Percentiles rank a stretch among this genome's conserved stretches.
Conservation (phyloP, 768 basidiomycete genomes). For the Symmetrospora coprosmae region DNA sequence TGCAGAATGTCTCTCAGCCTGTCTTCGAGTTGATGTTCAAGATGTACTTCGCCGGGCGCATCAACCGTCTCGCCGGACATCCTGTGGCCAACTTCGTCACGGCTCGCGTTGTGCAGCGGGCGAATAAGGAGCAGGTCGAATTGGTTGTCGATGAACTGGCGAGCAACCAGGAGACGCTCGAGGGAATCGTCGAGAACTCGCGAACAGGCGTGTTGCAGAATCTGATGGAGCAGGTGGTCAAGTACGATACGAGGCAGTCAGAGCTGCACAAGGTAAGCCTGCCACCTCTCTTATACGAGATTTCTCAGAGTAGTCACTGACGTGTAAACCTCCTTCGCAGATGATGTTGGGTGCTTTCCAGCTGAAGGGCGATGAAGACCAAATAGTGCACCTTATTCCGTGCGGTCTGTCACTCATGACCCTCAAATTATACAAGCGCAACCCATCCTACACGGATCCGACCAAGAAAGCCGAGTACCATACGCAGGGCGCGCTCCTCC, state of each 20-base stretch:
- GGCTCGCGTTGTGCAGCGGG: constrained; percentile 57
- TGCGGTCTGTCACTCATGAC: constrained; percentile 48
- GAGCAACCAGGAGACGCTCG: constrained; percentile 41
- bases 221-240: constrained; percentile 53
- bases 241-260: constrained; percentile 43
- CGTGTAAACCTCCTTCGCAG: constrained; percentile 38
- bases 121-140: constrained; percentile 47
- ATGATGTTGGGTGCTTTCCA: constrained; percentile 51
- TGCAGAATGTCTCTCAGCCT: constrained; percentile 48
- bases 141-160: constrained; percentile 50
- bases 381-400: constrained; percentile 45
- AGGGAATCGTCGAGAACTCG: constrained; percentile 48
- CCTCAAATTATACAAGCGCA: constrained; percentile 33
- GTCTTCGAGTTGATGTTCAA: constrained; percentile 60
- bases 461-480: constrained; percentile 47
- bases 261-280: constrained; percentile 47
- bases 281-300: background rate
- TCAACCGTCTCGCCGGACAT: constrained; percentile 60
- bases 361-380: constrained; percentile 44
- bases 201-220: constrained; percentile 67
- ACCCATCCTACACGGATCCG: constrained; percentile 32
- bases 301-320: background rate
- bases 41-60: constrained; percentile 58
- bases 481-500: constrained; percentile 67
- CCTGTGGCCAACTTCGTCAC: constrained; percentile 91